Evolutionary conservation across 768 basidiomycete species (phyloP).

Genomic region (Pulveroboletus ravenelii): DNA sequence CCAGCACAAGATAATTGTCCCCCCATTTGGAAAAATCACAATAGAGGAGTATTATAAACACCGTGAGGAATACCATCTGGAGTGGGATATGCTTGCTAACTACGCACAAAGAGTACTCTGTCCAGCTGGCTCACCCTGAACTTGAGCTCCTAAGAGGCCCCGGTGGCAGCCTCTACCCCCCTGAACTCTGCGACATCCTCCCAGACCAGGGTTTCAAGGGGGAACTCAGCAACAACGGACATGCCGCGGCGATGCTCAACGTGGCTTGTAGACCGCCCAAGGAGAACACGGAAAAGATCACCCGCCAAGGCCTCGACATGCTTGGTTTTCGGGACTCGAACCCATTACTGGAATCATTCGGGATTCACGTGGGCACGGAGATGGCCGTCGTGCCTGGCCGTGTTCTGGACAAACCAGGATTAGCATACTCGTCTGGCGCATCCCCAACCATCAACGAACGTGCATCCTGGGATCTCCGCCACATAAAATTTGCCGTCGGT

Average conservation of each 20-base stretch:
- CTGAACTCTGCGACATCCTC: constrained; percentile 46
- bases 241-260: constrained; percentile 45
- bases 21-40: constrained; percentile 33
- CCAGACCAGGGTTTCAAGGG: constrained; percentile 39
- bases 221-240: constrained; percentile 41
- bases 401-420: constrained; percentile 40
- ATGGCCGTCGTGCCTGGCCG: constrained; percentile 55
- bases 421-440: constrained; percentile 36
- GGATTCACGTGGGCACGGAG: constrained; percentile 39
- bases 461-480: constrained; percentile 50
- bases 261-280: constrained; percentile 45
- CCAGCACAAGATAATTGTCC: constrained; percentile 38
- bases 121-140: constrained; percentile 31
- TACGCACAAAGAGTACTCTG: constrained; percentile 34
- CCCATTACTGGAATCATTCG: constrained; percentile 38
- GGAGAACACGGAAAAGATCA: constrained; percentile 42
- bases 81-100: neutral
- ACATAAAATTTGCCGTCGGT: constrained; percentile 55
- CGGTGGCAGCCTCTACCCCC: constrained; percentile 36
- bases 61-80: constrained; percentile 28
- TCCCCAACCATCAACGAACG: constrained; percentile 32
- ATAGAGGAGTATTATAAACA: constrained; percentile 42
- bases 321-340: constrained; percentile 37
- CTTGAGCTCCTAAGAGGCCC: constrained; percentile 39
- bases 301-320: constrained; percentile 35